These are phyloP conservation scores for Medicago lupulina DNA, from an alignment of 306 rosid species.

Conservation along the genomic window DNA sequence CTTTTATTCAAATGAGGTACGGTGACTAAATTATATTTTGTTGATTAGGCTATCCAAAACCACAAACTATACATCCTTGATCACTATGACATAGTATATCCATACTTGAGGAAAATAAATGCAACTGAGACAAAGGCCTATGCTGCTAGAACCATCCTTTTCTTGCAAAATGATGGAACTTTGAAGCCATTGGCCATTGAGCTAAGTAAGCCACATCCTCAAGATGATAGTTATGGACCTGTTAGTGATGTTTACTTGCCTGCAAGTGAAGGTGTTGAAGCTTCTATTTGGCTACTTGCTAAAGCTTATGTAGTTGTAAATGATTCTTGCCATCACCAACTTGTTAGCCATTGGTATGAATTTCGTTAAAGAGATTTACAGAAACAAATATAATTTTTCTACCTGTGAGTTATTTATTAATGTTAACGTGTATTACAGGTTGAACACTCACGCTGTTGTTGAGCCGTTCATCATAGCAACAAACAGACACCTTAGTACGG, in stretches of 20 bases:
- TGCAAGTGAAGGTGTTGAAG: conserved; percentile 60
- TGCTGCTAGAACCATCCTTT: conserved; percentile 66
- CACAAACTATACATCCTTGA: conserved; percentile 68
- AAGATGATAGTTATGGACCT: conserved; percentile 62
- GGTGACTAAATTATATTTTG: conserved; percentile 13
- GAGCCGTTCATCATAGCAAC: conserved; percentile 68
- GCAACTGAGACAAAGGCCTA: conserved; percentile 56
- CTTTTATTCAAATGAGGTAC: not conserved
- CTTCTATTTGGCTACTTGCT: conserved; percentile 67
- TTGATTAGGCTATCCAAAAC: conserved; percentile 58
- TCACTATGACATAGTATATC: conserved; percentile 66
- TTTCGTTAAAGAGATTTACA: not conserved
- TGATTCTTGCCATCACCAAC: conserved; percentile 75
- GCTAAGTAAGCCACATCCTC: conserved; percentile 61
- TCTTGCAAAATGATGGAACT: conserved; percentile 71
- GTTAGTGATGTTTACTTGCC: conserved; percentile 60
- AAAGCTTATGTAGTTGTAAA: conserved; percentile 76
- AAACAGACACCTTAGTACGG: conserved; percentile 49
- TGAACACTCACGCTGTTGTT: conserved; percentile 81
- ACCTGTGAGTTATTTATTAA: not conserved
- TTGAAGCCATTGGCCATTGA: conserved; percentile 78
- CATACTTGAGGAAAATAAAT: conserved; percentile 67
- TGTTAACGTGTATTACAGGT: conserved; percentile 47
- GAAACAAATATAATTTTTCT: not conserved
- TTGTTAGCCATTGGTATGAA: conserved; percentile 71